A percentile compares a stretch with the other conserved stretches of the same genome.
Evolutionary conservation across 345 rosid species (phyloP).

Genomic region (Arabis hirsuta): DNA sequence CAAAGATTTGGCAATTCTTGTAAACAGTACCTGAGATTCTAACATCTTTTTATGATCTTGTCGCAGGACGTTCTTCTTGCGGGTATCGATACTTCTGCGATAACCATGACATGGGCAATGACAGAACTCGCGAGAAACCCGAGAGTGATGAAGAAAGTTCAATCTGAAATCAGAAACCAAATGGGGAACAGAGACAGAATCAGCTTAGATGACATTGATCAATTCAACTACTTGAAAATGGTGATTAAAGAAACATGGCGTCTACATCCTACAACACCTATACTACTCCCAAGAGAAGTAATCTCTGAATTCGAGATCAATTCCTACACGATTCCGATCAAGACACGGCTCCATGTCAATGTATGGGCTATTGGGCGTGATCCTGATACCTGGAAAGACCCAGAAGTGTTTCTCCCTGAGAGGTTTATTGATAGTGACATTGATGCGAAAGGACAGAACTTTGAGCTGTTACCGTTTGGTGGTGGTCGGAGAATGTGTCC

Average conservation of each 20-base stretch:
- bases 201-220: conserved; percentile 35
- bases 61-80: conserved; percentile 40
- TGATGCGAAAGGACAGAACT: conserved; percentile 51
- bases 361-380: conserved; percentile 61
- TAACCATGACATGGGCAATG: conserved; percentile 48
- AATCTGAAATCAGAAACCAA: conserved; percentile 47
- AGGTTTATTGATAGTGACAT: conserved; percentile 44
- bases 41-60: not conserved
- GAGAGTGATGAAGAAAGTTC: conserved; percentile 48
- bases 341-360: conserved; percentile 49
- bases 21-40: not conserved
- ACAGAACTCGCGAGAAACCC: conserved; percentile 50
- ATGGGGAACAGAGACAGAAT: conserved; percentile 42
- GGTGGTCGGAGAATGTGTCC: conserved; percentile 57
- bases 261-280: conserved; percentile 56
- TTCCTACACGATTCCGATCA: conserved; percentile 43
- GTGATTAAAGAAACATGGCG: conserved; percentile 57
- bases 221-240: conserved; percentile 51
- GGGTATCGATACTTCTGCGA: conserved; percentile 32
- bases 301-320: conserved; percentile 46
- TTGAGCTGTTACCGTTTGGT: conserved; percentile 56
- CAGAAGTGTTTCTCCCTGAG: conserved; percentile 48
- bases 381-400: conserved; percentile 49
- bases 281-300: conserved; percentile 54
- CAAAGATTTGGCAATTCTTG: not conserved